These are phyloP conservation scores for Gleditsia sinensis DNA, from an alignment of 306 rosid genomes.

Conservation along the genomic window DNA sequence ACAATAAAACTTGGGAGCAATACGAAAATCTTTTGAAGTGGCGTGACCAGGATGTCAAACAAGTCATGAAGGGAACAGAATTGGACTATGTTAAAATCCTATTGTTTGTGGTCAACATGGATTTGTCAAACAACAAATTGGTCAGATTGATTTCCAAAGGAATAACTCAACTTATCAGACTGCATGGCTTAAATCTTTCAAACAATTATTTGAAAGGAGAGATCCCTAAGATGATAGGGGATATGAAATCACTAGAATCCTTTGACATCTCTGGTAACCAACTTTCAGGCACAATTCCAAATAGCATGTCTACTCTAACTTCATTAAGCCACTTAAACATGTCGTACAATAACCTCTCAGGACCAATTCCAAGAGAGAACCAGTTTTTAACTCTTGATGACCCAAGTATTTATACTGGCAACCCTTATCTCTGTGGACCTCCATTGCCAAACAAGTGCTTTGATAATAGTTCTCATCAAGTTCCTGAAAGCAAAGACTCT, in stretches of 20 bases:
- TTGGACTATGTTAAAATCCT: not conserved
- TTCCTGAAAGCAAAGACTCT: not conserved
- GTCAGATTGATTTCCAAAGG: not conserved
- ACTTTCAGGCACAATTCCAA: not conserved
- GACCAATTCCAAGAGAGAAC: not conserved
- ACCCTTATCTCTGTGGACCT: not conserved
- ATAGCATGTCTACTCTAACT: not conserved
- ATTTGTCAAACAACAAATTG: not conserved
- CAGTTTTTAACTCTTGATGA: not conserved
- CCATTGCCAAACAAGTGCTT: too few relatives aligned
- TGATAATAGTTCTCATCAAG: not conserved
- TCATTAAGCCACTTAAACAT: not conserved
- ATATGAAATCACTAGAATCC: not conserved
- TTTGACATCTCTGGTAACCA: not conserved
- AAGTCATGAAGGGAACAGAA: not conserved
- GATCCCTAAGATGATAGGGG: not conserved
- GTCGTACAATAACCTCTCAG: not conserved
- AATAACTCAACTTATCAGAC: not conserved
- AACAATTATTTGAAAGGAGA: not conserved
- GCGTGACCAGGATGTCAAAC: not conserved
- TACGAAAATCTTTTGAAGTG: too few relatives aligned
- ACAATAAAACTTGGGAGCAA: too few relatives aligned
- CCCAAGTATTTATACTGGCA: too few relatives aligned
- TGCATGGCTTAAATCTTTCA: not conserved
- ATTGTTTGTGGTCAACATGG: not conserved